Evolutionary conservation across 1,139 yeast genomes (phyloP), one percentile per base, ranked within the genome.

Genomic region (Taphrina communis): DNA sequence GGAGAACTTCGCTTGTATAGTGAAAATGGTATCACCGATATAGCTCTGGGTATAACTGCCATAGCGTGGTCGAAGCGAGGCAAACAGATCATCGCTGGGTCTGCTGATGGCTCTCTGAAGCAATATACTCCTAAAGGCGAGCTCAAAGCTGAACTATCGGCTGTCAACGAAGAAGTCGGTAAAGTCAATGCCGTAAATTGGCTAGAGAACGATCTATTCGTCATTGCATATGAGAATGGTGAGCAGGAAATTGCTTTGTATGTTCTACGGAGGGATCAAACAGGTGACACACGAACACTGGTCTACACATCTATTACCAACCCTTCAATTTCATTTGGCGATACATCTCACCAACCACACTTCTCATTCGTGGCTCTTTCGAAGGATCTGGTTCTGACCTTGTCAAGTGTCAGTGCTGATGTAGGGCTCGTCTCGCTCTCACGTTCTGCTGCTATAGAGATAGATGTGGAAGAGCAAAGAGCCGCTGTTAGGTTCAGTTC

Each of bases 51-150:
- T 14, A 74, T 76, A 12, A 56, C 74, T 0, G 74, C 77, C 12
- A 72, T 77, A 51, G 72, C 77, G 31, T 79, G 80, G 79, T 77
- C 81, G 2, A 77, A 79, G 19, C 73, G 72, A 62, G 81, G 80
- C 11, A 76, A 77, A 61, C 77, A 78, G 65, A 70, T 79, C 11
- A 73, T 76, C 8, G 72, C 75, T 12, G 77, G 79, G 0, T 66
- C 68, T 12, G 68, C 56, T 0, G 75, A 75, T 55, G 77, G 78
- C 1, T 44, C 73, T 0, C 70, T 78, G 41, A 72, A 59, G n/a
- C 77, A 76, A 63, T 72, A 74, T 19, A 68, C 73, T 0, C 63
- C 72, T 5, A 73, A 71, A n/a, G 80, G 79, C 0, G 69, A 73
- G 1, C 75, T 73, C 17, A 71, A 72, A 14, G 72, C 73, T 0